A percentile compares a stretch with the other conserved stretches of the same genome.
Conservation (phyloP, 2,329 filamentous ascomycete genomes). For the Stemphylium beticola region DNA sequence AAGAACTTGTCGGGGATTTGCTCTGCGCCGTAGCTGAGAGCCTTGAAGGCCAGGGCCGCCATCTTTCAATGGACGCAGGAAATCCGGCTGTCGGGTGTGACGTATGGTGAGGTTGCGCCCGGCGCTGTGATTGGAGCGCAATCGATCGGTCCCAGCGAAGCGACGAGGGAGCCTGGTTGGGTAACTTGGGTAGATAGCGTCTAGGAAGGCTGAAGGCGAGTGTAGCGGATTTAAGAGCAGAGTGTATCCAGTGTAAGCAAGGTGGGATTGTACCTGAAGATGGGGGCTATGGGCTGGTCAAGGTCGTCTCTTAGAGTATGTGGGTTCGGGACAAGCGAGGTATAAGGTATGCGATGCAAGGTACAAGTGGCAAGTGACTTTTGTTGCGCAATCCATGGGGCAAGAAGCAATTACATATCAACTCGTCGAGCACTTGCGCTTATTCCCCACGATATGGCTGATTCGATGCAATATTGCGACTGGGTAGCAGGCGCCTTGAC, state of each 20-base stretch:
- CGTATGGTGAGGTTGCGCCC: constrained; percentile 35
- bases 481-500: constrained; percentile 4
- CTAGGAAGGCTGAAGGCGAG: constrained; percentile 17
- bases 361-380: constrained; percentile 11
- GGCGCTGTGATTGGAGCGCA: constrained; percentile 42
- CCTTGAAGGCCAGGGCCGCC: constrained; percentile 48
- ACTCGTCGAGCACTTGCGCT: constrained; percentile 6
- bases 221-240: constrained; percentile 11
- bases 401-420: constrained; percentile 24
- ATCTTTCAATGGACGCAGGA: constrained; percentile 34
- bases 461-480: constrained; percentile 13
- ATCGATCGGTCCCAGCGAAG: constrained; percentile 15
- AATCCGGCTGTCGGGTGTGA: constrained; percentile 40
- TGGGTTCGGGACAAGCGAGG: constrained; percentile 1
- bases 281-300: constrained; percentile 4
- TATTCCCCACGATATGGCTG: constrained; percentile 18
- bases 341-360: neutral
- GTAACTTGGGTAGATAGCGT: constrained; percentile 26
- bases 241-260: constrained; percentile 13
- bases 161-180: constrained; percentile 25
- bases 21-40: constrained; percentile 47
- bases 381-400: neutral
- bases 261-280: constrained; percentile 12
- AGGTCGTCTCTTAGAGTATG: constrained; percentile 1
- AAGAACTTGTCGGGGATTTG: constrained; percentile 49